phyloP scores from a whole-genome alignment of 2,329 filamentous ascomycete species.

The Fusarium acutatum region DNA sequence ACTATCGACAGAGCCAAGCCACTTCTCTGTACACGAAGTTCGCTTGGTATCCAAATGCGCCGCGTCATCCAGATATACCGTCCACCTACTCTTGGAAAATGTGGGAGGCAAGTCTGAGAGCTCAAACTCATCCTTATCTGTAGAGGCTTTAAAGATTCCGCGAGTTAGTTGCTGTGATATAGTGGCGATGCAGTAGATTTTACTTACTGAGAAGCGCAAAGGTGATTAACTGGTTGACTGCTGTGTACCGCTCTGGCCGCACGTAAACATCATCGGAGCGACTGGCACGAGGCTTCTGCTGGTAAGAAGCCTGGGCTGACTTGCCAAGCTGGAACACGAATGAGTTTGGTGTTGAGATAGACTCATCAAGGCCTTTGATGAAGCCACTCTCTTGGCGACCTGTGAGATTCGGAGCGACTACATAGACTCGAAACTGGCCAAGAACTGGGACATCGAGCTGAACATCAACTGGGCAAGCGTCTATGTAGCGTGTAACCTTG shows the following conservation, averaged over 20 bases:
- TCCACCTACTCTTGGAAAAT: conserved; percentile 72
- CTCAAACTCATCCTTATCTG: conserved; percentile 71
- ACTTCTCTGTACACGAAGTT: conserved; percentile 70
- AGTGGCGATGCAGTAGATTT: no score
- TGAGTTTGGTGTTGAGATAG: conserved; percentile 59
- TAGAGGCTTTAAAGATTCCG: conserved; percentile 55
- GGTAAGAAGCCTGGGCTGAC: conserved; percentile 68
- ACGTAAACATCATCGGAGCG: conserved; percentile 71
- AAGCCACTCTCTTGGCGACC: conserved; percentile 58
- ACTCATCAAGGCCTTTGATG: conserved; percentile 65
- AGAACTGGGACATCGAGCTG: conserved; percentile 81
- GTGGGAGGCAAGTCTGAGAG: conserved; percentile 69
- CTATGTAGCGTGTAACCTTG: conserved; percentile 77
- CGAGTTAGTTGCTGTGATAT: conserved; percentile 8
- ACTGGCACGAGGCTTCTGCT: conserved; percentile 62
- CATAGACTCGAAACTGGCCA: conserved; percentile 79
- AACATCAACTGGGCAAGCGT: conserved; percentile 79
- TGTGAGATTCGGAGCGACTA: conserved; percentile 71
- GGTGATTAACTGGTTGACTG: conserved; percentile 73
- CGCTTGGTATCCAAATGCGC: conserved; percentile 62
- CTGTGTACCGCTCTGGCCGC: conserved; percentile 73
- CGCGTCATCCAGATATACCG: conserved; percentile 74
- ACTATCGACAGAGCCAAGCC: conserved; percentile 66
- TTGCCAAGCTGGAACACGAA: conserved; percentile 67
- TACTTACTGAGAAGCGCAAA: conserved; percentile 71